A percentile compares a stretch with the other conserved stretches of the same genome.
Conservation (phyloP, 305 asterid species). For the Striga hermonthica region DNA sequence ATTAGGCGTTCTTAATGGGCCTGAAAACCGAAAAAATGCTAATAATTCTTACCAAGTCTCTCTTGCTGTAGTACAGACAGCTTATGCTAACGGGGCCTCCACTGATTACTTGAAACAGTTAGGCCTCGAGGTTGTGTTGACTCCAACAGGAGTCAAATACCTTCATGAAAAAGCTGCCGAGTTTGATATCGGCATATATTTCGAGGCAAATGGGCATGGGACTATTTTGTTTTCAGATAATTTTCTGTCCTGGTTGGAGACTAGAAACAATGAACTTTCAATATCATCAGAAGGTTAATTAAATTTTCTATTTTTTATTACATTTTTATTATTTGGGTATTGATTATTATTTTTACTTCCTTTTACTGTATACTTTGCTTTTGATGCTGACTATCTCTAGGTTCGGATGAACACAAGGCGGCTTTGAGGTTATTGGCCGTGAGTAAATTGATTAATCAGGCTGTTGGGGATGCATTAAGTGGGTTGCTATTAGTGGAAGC, state of each 20-base stretch:
- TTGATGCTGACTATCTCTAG: slow-evolving; percentile 32
- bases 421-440: slow-evolving; percentile 75
- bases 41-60: slow-evolving; percentile 36
- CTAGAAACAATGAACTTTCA: slow-evolving; percentile 48
- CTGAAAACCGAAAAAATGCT: slow-evolving; percentile 28
- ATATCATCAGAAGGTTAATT: background rate
- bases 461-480: slow-evolving; percentile 87
- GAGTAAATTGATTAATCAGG: slow-evolving; percentile 83
- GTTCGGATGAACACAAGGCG: slow-evolving; percentile 68
- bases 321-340: too few relatives aligned
- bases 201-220: slow-evolving; percentile 98
- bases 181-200: slow-evolving; percentile 82
- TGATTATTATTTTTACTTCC: background rate
- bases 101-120: slow-evolving; percentile 70
- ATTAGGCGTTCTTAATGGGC: slow-evolving; percentile 46
- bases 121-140: slow-evolving; percentile 70
- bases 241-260: slow-evolving; percentile 54
- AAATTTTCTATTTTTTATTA: too few relatives aligned
- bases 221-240: slow-evolving; percentile 78
- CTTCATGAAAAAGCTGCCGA: slow-evolving; percentile 90
- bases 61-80: slow-evolving; percentile 83
- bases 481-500: slow-evolving; percentile 86
- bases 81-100: slow-evolving; percentile 97
- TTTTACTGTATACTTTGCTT: slow-evolving; percentile 22
- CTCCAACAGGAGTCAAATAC: slow-evolving; percentile 91